Base-by-base conservation (phyloP, 306 rosid species). In the Rosa multiflora region DNA sequence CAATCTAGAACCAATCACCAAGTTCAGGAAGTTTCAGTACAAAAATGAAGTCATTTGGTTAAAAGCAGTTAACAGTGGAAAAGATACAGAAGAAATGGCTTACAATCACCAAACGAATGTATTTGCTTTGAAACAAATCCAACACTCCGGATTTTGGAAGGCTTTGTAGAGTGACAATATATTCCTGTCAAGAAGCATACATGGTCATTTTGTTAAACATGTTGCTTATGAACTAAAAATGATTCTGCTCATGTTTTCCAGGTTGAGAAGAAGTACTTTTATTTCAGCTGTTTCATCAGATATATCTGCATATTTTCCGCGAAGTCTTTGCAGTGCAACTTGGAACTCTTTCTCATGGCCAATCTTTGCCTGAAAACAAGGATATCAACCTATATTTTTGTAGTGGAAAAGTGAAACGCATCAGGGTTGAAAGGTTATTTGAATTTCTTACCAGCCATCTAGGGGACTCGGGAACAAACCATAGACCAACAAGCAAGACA, bases 361-460 rank as follows among this genome's bases (percentile, higher is more conserved):
- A 72, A 79, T 70, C 78, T 87, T 87, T 52, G 90, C 90, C 90
- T 87, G 78, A 37, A 73, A 76, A 37, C 10, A 32, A 73, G 51
- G 39, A 62, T 8, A 56, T 74, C 9, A 61, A 18, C 73, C 21
- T 40, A 7, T 46, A 40, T 39, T 1, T 23, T 66, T n/a, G 17
- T 12, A 2, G 35, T 66, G 15, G 35, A 18, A 37, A 67, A 11
- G 23, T 29, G 53, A 73, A 67, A 32, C 20, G 4, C 40, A 29
- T 67, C 10, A 29, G 4, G 21, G 11, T 32, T 3, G 70, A 15
- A 4, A 23, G 64, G 80, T 79, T 55, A 76, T 63, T 77, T 23
- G 47, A 37, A 18, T 26, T 77, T 20, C 85, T 67, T 69, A 87
- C 90, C 82, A 87, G 82, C 90, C 90, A 87, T 87, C 90, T 69